Evolutionary conservation across 257 asterid species (phyloP), one percentile per base, ranked within the genome.

Genomic region (Solanum pimpinellifolium): DNA sequence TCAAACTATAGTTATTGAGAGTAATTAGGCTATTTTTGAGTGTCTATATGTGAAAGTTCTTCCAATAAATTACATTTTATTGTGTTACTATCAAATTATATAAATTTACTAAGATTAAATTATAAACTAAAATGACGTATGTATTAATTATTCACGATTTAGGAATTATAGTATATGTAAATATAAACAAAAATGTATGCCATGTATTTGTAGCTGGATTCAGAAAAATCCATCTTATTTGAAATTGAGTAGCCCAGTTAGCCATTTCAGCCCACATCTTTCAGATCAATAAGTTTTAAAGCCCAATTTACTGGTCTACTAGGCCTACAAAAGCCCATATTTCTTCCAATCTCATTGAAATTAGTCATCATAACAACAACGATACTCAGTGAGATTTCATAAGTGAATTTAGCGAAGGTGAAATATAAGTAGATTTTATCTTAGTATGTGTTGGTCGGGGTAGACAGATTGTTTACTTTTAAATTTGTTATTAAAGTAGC

Each of bases 391-490:
- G 4, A 60, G 15, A 60, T 60, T 2, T 21, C 7, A 10, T 0
- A 23, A 60, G 14, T 9, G 3, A 0, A 1, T 4, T 10, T 62
- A 11, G 4, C 2, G 7, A 9, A 2, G 0, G 15, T 1, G 7
- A 23, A 10, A 62, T 23, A 23, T 4, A 62, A 0, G 27, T 2
- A 60, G 14, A 21, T 21, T 60, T 21, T 21, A 60, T 23, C 27
- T 2, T 20, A 60, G 12, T 21, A 60, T 9, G 68, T 60, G 27
- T 21, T 1, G 13, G 68, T 9, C 0, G 8, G 14, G 69, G 29
- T 62, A 23, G 31, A 4, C 8, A 62, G 16, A 10, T n/a, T 10
- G 7, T n/a, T 23, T 62, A 10, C 69, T 7, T 18, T 9, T 9
- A 9, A 60, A 23, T 23, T 23, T 60, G 29, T 23, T 11, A 14